Conservation (phyloP, 495 filamentous ascomycete genomes). For the Xylaria nigripes region DNA sequence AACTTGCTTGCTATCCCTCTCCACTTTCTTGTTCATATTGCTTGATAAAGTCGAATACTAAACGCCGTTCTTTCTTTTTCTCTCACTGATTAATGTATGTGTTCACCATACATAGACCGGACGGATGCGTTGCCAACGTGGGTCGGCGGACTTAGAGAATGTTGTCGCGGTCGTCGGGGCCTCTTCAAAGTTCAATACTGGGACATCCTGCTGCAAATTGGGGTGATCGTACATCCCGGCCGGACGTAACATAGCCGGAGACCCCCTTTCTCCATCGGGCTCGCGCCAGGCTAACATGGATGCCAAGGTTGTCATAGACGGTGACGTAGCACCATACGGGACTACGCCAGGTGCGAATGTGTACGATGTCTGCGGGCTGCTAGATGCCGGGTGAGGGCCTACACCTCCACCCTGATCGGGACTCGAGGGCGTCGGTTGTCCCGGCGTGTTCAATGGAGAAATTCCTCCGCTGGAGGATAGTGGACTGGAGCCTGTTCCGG, state of each 20-base stretch:
- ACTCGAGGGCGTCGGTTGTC: constrained; percentile 13
- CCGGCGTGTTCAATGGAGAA: constrained; percentile 1
- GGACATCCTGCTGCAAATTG: not conserved
- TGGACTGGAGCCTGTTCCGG: constrained; percentile 6
- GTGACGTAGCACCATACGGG: constrained; percentile 15
- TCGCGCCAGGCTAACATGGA: constrained; percentile 23
- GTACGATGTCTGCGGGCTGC: constrained; percentile 16
- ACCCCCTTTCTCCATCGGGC: constrained; percentile 11
- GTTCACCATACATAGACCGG: constrained; percentile 22
- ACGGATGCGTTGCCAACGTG: constrained; percentile 20
- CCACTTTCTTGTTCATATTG: constrained; percentile 3
- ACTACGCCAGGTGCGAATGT: constrained; percentile 15
- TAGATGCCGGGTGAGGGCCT: not conserved
- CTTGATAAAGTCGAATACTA: not conserved
- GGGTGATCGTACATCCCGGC: not conserved
- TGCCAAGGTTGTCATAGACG: constrained; percentile 16
- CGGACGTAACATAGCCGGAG: constrained; percentile 11
- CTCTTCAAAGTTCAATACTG: constrained; percentile 7
- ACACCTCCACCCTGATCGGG: constrained; percentile 4
- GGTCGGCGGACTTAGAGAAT: constrained; percentile 10
- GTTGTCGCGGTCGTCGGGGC: constrained; percentile 7
- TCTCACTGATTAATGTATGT: not conserved
- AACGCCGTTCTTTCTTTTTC: not conserved
- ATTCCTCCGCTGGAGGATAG: not conserved
- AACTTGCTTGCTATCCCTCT: not conserved